Base-by-base conservation (phyloP, 495 filamentous ascomycete genomes). In the Neurospora sp. region DNA sequence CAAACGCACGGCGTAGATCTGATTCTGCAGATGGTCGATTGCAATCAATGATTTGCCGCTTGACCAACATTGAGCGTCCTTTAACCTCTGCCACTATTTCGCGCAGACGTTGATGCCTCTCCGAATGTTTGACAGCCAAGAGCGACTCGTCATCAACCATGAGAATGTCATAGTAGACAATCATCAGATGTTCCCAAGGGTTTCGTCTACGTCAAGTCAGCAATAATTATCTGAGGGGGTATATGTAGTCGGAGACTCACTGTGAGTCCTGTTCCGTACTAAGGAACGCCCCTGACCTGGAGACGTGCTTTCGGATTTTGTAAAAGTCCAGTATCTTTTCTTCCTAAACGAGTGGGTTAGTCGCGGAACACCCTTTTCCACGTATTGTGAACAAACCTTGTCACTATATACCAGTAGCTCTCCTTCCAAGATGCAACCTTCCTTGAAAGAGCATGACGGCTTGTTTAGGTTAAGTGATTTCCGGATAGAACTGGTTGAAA, bases 351-450 rank as follows among this genome's bases (percentile, higher is more conserved):
- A 38, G 72, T 77, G 38, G 75, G 74, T 41, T 37, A 73, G 46
- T 27, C 1, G 20, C 1, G 11, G 46, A 27, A 53, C n/a, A 53
- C 20, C 3, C 11, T 6, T 22, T 53, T 0, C 8, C 46, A 27
- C 5, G 5, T 59, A 22, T 6, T 22, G 6, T 20, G 61, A 20
- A 48, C 76, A 35, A 81, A 84, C 84, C 74, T 86, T 85, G 44
- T 91, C 90, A 75, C 87, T 92, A 81, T 89, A 95, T 14, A 95
- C 90, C 40, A 94, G 85, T 39, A 97, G 80, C 74, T 97, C 94
- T 1, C 93, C 94, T 76, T 96, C 92, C 3, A 97, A 78, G 70
- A 96, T 94, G 73, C 91, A 94, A 3, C 85, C 86, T 10, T 76
- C 80, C 40, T 83, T 85, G 75, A 95, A 81, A 22, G 82, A 84